Evolutionary conservation across 192 early-diverging fungal species (phyloP).

Genomic region (Backusella sp.): DNA sequence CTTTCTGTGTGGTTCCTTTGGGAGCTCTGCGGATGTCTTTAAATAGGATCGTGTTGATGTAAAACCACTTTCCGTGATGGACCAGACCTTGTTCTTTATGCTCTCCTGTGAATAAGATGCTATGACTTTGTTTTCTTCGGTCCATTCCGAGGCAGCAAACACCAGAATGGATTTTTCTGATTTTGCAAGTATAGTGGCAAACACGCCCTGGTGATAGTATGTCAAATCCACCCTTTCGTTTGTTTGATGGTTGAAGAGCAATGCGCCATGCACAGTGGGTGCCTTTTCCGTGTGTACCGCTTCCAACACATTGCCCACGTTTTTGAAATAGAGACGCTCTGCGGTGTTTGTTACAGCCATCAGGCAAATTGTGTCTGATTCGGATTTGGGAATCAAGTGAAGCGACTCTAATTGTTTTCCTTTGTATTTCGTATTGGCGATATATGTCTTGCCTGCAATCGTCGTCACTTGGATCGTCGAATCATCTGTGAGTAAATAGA

Average conservation of each 20-base stretch:
- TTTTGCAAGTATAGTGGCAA: neutral
- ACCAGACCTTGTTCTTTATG: neutral
- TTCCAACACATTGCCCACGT: neutral
- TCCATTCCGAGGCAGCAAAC: neutral
- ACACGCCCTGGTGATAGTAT: neutral
- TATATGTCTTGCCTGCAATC: neutral
- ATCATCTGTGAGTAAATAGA: neutral
- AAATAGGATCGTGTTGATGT: neutral
- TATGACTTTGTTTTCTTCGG: neutral
- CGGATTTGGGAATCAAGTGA: neutral
- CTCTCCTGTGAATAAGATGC: neutral
- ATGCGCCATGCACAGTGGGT: neutral
- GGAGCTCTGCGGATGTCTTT: neutral
- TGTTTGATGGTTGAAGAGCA: slow-evolving; percentile 2
- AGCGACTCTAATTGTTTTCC: neutral
- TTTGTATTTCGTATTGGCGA: neutral
- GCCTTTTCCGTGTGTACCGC: neutral
- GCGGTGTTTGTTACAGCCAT: slow-evolving; percentile 6
- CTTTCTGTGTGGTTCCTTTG: neutral
- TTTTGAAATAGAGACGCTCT: neutral
- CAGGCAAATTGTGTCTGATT: neutral
- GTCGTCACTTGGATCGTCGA: neutral
- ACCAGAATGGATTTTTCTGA: neutral
- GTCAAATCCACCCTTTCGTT: neutral
- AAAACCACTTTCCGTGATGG: neutral